Evolutionary conservation across 2,329 filamentous ascomycete genomes (phyloP).

Genomic region (Colletotrichum theobromicola): DNA sequence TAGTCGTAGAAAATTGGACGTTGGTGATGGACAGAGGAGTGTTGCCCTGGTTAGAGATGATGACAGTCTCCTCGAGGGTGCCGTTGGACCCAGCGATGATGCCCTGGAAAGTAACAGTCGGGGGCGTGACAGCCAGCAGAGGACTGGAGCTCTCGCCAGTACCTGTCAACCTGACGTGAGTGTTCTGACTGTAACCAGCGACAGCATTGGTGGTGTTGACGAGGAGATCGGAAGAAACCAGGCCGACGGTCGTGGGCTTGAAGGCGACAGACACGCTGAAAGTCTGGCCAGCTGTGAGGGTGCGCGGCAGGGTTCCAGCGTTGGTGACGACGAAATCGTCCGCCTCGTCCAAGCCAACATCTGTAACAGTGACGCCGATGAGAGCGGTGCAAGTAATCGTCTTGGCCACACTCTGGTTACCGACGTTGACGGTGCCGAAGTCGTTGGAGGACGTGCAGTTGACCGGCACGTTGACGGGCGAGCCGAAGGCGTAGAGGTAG

Average conservation of each 20-base stretch:
- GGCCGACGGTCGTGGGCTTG: constrained; percentile 49
- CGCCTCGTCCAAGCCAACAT: constrained; percentile 36
- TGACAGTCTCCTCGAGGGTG: constrained; percentile 45
- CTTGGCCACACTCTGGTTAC: constrained; percentile 24
- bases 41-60: constrained; percentile 57
- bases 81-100: constrained; percentile 49
- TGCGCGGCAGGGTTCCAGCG: constrained; percentile 34
- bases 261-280: constrained; percentile 53
- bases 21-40: constrained; percentile 45
- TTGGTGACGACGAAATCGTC: constrained; percentile 41
- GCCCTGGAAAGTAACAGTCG: constrained; percentile 52
- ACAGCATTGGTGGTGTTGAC: constrained; percentile 52
- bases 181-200: constrained; percentile 50
- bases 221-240: constrained; percentile 50
- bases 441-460: constrained; percentile 56
- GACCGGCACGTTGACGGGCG: constrained; percentile 57
- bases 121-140: constrained; percentile 52
- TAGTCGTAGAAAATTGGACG: constrained; percentile 48
- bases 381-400: constrained; percentile 54
- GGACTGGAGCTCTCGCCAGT: constrained; percentile 51
- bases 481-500: constrained; percentile 60
- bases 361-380: constrained; percentile 45
- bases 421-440: constrained; percentile 44
- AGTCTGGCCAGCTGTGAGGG: constrained; percentile 36
- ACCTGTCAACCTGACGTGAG: constrained; percentile 52